Base-by-base conservation (phyloP, 208 protist species). In the Trypanosoma brucei region DNA sequence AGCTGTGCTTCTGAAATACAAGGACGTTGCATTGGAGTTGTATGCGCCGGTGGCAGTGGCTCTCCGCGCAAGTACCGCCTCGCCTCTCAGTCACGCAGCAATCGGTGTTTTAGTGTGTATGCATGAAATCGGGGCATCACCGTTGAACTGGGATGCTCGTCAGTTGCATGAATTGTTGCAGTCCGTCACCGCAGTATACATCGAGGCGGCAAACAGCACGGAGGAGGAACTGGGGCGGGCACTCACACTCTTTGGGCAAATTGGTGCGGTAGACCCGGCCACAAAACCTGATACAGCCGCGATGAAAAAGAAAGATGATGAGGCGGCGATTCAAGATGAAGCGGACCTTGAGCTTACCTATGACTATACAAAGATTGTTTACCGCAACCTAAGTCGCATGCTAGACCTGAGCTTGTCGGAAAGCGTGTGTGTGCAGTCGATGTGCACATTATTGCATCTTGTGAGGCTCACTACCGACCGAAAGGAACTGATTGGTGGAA, bases 361-460 rank as follows among this genome's bases (percentile, higher is more conserved):
- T 65, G 87, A 96, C 69, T 96, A 93, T 75, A 91, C 83, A 37
- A 85, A 92, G 37, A 96, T 96, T 68, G 87, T 92, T 9, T 96
- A 96, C 76, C 84, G 87, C 59, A 88, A 88, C 48, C 72, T 96
- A 31, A 88, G 86, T 59, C 84, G 85, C 48, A 91, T 94, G 81
- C 70, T 96, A 31, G 90, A 93, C 70, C 65, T 83, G 40, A 83
- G 85, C 22, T 78, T 93, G 13, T 85, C 86, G 30, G 86, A 96
- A 48, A 80, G 79, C 14, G 90, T 96, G 42, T 89, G 83, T 73
- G 80, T 72, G 37, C 84, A 93, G 65, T 80, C 85, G 8, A 72
- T 96, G 75, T 87, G 85, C 31, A 89, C 85, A 2, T 64, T 96
- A 52, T 76, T 96, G 48, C 86, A 94, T 74, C 87, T 93, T 59